These are phyloP conservation scores for Leptodontidium sp. DNA, from an alignment of 2,329 filamentous ascomycete species.

Conservation along the genomic window DNA sequence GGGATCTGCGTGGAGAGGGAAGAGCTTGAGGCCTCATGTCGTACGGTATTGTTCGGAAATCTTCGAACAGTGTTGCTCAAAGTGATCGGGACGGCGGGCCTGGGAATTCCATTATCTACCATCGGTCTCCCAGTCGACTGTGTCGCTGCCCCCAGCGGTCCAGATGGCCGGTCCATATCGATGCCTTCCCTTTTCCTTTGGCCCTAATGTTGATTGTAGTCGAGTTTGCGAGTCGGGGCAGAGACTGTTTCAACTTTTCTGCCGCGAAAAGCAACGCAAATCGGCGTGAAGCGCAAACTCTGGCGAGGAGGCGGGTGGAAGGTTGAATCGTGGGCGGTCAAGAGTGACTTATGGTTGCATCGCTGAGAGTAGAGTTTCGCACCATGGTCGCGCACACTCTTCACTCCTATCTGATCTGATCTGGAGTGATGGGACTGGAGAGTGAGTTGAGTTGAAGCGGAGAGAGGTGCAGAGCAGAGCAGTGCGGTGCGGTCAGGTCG, in stretches of 20 bases:
- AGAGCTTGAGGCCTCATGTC: constrained; percentile 54
- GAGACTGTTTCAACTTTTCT: constrained; percentile 17
- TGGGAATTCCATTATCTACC: constrained; percentile 49
- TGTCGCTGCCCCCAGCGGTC: constrained; percentile 47
- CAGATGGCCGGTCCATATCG: constrained; percentile 46
- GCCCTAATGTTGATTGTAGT: constrained; percentile 5
- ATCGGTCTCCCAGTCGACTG: constrained; percentile 50
- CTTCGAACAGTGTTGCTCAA: constrained; percentile 43
- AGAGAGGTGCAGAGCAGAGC: not conserved
- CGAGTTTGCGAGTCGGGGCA: constrained; percentile 18
- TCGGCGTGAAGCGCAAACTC: constrained; percentile 10
- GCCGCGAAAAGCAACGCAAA: constrained; percentile 20
- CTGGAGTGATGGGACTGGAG: not conserved
- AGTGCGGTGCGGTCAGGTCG: constrained; percentile 1
- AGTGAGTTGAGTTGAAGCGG: not conserved
- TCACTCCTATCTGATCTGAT: not conserved
- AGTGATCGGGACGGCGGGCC: constrained; percentile 44
- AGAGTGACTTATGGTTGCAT: constrained; percentile 18
- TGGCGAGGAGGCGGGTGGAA: not conserved
- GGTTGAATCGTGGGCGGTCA: constrained; percentile 13
- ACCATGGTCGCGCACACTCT: constrained; percentile 15
- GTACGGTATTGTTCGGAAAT: constrained; percentile 56
- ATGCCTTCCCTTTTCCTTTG: constrained; percentile 26
- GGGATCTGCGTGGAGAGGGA: constrained; percentile 58
- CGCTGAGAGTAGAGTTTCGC: constrained; percentile 17